Evolutionary conservation across 176 grass and related monocot genomes (phyloP), one percentile per base, ranked within the genome.

Genomic region (Dendrocalamus sinicus): DNA sequence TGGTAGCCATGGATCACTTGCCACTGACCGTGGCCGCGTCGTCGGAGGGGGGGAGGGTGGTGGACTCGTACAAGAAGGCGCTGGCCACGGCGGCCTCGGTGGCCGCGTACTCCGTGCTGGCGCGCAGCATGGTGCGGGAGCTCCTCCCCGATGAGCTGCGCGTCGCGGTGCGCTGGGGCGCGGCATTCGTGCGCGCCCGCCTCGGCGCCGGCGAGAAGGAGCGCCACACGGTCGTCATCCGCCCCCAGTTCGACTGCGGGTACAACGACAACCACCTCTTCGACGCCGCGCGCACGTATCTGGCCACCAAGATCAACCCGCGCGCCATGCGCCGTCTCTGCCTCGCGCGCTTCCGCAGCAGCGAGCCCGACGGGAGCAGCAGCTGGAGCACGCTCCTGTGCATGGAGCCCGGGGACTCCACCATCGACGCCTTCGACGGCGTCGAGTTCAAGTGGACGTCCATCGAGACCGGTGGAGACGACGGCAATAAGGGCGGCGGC

Each of bases 91-190:
- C 64, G 64, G 83, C 88, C 0, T 71, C 78, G 11, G 78, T 78
- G 32, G 65, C 88, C 22, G 83, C 88, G 12, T 90, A 82, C 83
- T 64, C 64, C 6, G 79, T 90, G 88, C 55, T 90, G 72, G 72
- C 46, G 78, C 83, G 78, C 6, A 63, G 72, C 78, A 64, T 90
- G 83, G 64, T 72, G 12, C 37, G 88, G 12, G 88, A 90, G 88
- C 88, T 90, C n/a, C 23, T 90, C 64, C 88, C 88, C 6, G 76
- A 86, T 4, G 88, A 90, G 83, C 72, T 90, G 44, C 78, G 83
- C 83, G 72, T 53, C 76, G 78, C 64, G 32, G 72, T 24, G 64
- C 78, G 83, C 13, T 86, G 88, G 88, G 73, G 53, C 9, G 71
- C 78, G 12, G 64, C 55, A 16, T 12, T 44, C 66, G 65, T 50